Base-by-base conservation (phyloP, 352 stramenopile species). In the Phytophthora pinifolia region DNA sequence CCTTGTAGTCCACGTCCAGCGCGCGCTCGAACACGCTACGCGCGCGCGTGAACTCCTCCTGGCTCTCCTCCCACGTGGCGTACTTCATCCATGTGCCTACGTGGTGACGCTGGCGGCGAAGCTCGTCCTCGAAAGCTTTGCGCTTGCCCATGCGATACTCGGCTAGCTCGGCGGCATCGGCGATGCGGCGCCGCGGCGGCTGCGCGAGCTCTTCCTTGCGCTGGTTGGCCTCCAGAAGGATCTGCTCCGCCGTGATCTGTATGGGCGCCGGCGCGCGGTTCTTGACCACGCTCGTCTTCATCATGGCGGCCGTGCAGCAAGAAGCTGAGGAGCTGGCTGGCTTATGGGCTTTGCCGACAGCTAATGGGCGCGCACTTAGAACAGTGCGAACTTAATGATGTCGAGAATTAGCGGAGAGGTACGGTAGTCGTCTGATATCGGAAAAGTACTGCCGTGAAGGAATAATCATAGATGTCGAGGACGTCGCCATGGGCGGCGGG, bases 241-340 rank as follows among this genome's bases (percentile, higher is more conserved):
- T 97, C 88, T 99, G 98, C 79, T 99, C 98, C 18, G 98, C 96
- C 33, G 95, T 99, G 69, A 99, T 99, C 86, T 99, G 98, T 69
- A 99, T 99, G 39, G 95, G 86, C 62, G 98, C 97, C 6, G 98
- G 95, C 58, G 97, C 96, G 59, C 97, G 88, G 81, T 99, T 99
- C 87, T 99, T 99, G 4, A 99, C 96, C 30, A 76, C 66, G 61
- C 77, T 88, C 69, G 88, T 92, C 71, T 86, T 88, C 77, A 91
- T 89, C 76, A 86, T 89, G 42, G 38, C 32, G 39, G 39, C 25
- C 27, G 18, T 10, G 27, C 27, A 17, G 30, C 25, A 29, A 14
- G 27, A 18, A 8, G 18, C 29, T 34, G 4, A 17, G 32, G 18
- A 32, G 13, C 22, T 54, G 35, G 10, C 27, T 54, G 37, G 38